Conservation (phyloP, 1,139 yeast genomes). For the Kluyveromyces sp. region DNA sequence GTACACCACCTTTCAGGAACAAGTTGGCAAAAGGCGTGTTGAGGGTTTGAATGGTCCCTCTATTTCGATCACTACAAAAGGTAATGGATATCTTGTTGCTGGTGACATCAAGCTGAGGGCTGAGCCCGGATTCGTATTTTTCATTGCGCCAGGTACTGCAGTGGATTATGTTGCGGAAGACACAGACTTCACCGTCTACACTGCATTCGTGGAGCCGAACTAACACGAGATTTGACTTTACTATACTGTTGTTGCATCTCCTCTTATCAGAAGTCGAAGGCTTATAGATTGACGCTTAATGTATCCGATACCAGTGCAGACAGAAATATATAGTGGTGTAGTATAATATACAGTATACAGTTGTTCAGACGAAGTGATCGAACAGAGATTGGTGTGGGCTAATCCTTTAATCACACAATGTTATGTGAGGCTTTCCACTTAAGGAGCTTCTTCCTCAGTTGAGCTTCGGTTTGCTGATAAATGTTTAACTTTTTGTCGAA, state of each 20-base stretch:
- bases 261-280: background rate
- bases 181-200: conserved; percentile 62
- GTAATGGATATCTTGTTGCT: conserved; percentile 54
- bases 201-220: conserved; percentile 76
- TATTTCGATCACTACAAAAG: conserved; percentile 75
- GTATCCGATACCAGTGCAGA: background rate
- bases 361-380: background rate
- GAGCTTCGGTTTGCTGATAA: conserved; percentile 81
- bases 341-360: background rate
- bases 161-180: conserved; percentile 52
- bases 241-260: background rate
- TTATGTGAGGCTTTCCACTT: conserved; percentile 56
- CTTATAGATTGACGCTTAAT: background rate
- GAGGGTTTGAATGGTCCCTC: conserved; percentile 79
- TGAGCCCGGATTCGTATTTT: conserved; percentile 69
- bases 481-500: conserved; percentile 84
- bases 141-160: conserved; percentile 70
- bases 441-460: conserved; percentile 56
- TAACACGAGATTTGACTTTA: conserved; percentile 10
- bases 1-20: conserved; percentile 52
- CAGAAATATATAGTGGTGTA: background rate
- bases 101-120: conserved; percentile 42
- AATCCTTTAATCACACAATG: conserved; percentile 16
- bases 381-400: background rate
- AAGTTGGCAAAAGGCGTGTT: conserved; percentile 43